Conservation (phyloP, 768 basidiomycete species). For the Calocybe gangraenosa region DNA sequence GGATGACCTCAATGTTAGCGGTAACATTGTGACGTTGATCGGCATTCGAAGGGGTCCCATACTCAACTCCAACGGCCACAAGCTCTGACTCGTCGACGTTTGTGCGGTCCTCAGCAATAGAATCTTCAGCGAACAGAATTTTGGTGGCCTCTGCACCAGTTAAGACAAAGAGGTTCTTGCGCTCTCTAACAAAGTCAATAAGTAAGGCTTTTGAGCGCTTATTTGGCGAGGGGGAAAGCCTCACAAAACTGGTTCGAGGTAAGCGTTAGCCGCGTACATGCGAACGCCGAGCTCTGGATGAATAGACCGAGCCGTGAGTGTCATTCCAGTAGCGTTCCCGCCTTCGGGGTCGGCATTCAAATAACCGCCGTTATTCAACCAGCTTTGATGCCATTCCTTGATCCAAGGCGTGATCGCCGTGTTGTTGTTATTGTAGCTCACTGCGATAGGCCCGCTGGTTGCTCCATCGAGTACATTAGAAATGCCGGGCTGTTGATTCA, state of each 20-base stretch:
- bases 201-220: not conserved
- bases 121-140: slow-evolving; percentile 6
- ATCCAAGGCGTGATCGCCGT: slow-evolving; percentile 11
- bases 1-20: slow-evolving; percentile 45
- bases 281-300: slow-evolving; percentile 14
- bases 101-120: not conserved
- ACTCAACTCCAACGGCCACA: slow-evolving; percentile 40
- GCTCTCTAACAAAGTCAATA: slow-evolving; percentile 2
- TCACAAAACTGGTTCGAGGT: slow-evolving; percentile 13
- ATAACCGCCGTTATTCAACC: slow-evolving; percentile 9
- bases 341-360: slow-evolving; percentile 13
- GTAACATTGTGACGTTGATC: slow-evolving; percentile 25
- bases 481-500: slow-evolving; percentile 6
- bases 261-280: slow-evolving; percentile 15
- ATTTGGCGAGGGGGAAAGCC: not conserved
- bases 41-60: slow-evolving; percentile 23
- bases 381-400: slow-evolving; percentile 11
- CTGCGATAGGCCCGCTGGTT: slow-evolving; percentile 11
- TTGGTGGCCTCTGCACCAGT: slow-evolving; percentile 26
- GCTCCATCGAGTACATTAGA: slow-evolving; percentile 11
- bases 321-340: slow-evolving; percentile 11
- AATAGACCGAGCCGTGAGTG: slow-evolving; percentile 13
- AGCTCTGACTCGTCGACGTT: slow-evolving; percentile 8
- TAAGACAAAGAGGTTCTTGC: slow-evolving; percentile 29
- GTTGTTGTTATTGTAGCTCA: slow-evolving; percentile 12